Evolutionary conservation across 495 filamentous ascomycete species (phyloP).

Genomic region (Penicillium taxi): DNA sequence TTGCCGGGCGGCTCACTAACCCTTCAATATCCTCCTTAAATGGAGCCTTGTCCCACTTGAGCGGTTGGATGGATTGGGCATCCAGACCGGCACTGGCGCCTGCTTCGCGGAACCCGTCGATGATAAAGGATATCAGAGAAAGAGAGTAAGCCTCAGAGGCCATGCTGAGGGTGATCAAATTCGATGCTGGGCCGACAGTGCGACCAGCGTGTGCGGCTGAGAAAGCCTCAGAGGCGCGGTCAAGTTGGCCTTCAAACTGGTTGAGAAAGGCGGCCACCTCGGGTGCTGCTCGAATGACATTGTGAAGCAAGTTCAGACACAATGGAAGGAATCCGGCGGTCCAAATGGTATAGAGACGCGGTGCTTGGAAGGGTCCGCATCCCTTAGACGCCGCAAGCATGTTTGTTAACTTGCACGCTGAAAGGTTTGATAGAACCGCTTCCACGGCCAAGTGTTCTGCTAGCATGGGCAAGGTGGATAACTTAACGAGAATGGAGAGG

Average conservation of each 20-base stretch:
- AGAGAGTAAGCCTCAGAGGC: constrained; percentile 70
- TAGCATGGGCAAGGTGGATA: constrained; percentile 71
- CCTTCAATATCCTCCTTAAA: constrained; percentile 74
- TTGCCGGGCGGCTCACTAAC: constrained; percentile 53
- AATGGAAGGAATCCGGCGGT: constrained; percentile 77
- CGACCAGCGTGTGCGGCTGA: constrained; percentile 34
- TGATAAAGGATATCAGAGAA: constrained; percentile 59
- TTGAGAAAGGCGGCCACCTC: constrained; percentile 84
- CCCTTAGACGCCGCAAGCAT: constrained; percentile 59
- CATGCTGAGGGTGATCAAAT: constrained; percentile 58
- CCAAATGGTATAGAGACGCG: constrained; percentile 73
- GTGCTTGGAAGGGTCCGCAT: constrained; percentile 58
- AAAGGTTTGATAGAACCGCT: constrained; percentile 67
- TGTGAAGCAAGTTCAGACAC: constrained; percentile 79
- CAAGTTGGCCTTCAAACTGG: constrained; percentile 68
- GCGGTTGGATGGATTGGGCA: constrained; percentile 50
- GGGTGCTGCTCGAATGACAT: constrained; percentile 68
- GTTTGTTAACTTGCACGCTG: constrained; percentile 64
- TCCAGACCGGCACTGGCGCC: constrained; percentile 51
- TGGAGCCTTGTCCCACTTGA: constrained; percentile 62
- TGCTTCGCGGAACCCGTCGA: constrained; percentile 52
- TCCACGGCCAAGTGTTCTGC: constrained; percentile 87
- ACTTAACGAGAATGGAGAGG: constrained; percentile 76
- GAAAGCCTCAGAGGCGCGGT: constrained; percentile 54
- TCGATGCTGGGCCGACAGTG: constrained; percentile 26